Conservation (phyloP, 1,284 basidiomycete species). For the Marasmius sp. region DNA sequence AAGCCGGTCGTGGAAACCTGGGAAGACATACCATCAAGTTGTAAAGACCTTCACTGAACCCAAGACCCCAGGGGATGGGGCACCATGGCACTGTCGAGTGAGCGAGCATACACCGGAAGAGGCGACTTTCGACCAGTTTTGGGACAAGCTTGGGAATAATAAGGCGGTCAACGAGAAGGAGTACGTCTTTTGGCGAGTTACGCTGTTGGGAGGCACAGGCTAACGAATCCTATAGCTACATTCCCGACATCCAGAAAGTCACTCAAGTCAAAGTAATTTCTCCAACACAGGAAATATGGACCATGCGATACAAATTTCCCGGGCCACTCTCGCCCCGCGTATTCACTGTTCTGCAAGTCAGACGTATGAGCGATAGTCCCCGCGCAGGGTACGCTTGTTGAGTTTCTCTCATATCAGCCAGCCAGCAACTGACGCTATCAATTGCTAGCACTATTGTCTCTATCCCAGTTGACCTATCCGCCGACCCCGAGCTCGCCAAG, state of each 20-base stretch:
- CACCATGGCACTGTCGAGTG: slow-evolving; percentile 64
- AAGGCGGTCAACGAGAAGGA: slow-evolving; percentile 69
- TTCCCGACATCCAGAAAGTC: slow-evolving; percentile 63
- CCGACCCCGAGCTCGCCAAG: slow-evolving; percentile 55
- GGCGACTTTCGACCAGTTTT: slow-evolving; percentile 69
- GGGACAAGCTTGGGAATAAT: slow-evolving; percentile 63
- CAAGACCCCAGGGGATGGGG: slow-evolving; percentile 53
- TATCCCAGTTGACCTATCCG: slow-evolving; percentile 65
- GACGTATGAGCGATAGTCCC: slow-evolving; percentile 46
- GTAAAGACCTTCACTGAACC: slow-evolving; percentile 56
- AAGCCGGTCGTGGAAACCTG: slow-evolving; percentile 60
- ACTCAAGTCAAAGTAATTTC: slow-evolving; percentile 63
- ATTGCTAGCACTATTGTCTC: slow-evolving; percentile 60
- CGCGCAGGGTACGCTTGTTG: slow-evolving; percentile 50
- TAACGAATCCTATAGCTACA: slow-evolving; percentile 45
- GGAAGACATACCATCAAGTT: slow-evolving; percentile 55
- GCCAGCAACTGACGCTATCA: not conserved
- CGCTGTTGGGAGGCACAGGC: not conserved
- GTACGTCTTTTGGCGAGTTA: slow-evolving; percentile 37
- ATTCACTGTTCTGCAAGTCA: slow-evolving; percentile 72
- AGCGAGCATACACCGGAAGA: slow-evolving; percentile 66
- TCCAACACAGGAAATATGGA: slow-evolving; percentile 65
- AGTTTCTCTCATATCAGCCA: not conserved
- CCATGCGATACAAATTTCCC: slow-evolving; percentile 68
- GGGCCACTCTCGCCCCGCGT: slow-evolving; percentile 70